A percentile compares a stretch with the other conserved stretches of the same genome.
phyloP scores from a whole-genome alignment of 805 yeast species.

The Hanseniaspora mollemarum region DNA sequence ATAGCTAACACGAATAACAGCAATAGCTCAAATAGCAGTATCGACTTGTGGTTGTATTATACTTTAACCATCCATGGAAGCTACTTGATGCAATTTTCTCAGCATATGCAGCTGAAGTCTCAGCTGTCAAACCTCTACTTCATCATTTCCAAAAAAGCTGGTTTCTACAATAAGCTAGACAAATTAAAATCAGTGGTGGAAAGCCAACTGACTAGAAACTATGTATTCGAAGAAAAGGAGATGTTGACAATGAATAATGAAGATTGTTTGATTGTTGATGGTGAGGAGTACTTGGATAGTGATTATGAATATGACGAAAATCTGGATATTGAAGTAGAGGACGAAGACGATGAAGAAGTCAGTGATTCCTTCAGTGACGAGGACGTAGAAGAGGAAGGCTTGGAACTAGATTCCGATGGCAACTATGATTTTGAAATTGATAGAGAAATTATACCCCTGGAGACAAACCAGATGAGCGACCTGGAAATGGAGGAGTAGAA shows the following conservation, averaged over 20 bases:
- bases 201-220: slow-evolving; percentile 54
- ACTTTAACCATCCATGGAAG: slow-evolving; percentile 74
- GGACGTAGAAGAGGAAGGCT: slow-evolving; percentile 25
- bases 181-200: slow-evolving; percentile 76
- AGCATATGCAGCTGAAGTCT: slow-evolving; percentile 36
- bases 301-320: slow-evolving; percentile 47
- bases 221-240: slow-evolving; percentile 37
- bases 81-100: slow-evolving; percentile 35
- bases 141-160: slow-evolving; percentile 53
- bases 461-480: slow-evolving; percentile 15
- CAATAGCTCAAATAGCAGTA: slow-evolving; percentile 4
- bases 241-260: slow-evolving; percentile 39
- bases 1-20: slow-evolving; percentile 31
- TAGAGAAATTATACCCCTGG: slow-evolving; percentile 14
- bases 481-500: slow-evolving; percentile 4
- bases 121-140: slow-evolving; percentile 53
- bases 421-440: slow-evolving; percentile 34
- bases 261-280: slow-evolving; percentile 31
- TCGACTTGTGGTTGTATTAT: slow-evolving; percentile 77
- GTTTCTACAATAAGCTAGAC: slow-evolving; percentile 57
- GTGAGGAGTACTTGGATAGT: slow-evolving; percentile 30
- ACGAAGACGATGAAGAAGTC: slow-evolving; percentile 39
- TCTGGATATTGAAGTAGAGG: slow-evolving; percentile 51
- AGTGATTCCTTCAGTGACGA: slow-evolving; percentile 32
- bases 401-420: slow-evolving; percentile 25